A percentile compares a stretch with the other conserved stretches of the same genome.
Evolutionary conservation across 2,329 filamentous ascomycete species (phyloP).

Genomic region (Trichophyton equinum): DNA sequence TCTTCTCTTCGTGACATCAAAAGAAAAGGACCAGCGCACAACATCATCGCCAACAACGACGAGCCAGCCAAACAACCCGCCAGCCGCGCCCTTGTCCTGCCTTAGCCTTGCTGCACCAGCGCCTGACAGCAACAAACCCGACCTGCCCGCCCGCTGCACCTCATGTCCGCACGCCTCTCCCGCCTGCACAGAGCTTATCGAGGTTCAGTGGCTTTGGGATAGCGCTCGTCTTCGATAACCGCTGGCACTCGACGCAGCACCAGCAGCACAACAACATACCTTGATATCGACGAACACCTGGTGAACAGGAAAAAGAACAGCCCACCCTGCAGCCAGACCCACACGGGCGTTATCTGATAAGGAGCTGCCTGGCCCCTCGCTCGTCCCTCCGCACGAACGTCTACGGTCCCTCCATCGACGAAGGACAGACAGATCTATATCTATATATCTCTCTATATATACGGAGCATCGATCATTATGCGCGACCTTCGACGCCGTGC

Average conservation of each 20-base stretch:
- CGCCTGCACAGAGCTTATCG: not conserved
- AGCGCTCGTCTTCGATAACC: not conserved
- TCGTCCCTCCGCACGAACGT: not conserved
- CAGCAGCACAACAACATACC: no score
- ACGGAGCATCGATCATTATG: slow-evolving; percentile 23
- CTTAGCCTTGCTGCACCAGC: not conserved
- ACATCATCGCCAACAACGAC: not conserved
- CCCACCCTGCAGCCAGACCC: not conserved
- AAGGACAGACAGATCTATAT: not conserved
- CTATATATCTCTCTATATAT: not conserved
- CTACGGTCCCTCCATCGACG: not conserved
- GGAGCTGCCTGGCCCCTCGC: not conserved
- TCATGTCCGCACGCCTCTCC: not conserved
- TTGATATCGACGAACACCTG: not conserved
- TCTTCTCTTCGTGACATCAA: not conserved
- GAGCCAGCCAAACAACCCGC: not conserved
- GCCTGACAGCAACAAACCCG: not conserved
- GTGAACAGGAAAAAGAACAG: not conserved
- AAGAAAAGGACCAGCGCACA: not conserved
- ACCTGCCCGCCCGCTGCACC: not conserved
- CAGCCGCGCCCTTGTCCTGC: not conserved
- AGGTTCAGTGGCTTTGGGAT: not conserved
- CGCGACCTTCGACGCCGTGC: slow-evolving; percentile 44
- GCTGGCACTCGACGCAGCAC: not conserved
- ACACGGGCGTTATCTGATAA: not conserved